These are phyloP conservation scores for Nicotiana benthamiana DNA, from an alignment of 257 asterid genomes.

Conservation along the genomic window DNA sequence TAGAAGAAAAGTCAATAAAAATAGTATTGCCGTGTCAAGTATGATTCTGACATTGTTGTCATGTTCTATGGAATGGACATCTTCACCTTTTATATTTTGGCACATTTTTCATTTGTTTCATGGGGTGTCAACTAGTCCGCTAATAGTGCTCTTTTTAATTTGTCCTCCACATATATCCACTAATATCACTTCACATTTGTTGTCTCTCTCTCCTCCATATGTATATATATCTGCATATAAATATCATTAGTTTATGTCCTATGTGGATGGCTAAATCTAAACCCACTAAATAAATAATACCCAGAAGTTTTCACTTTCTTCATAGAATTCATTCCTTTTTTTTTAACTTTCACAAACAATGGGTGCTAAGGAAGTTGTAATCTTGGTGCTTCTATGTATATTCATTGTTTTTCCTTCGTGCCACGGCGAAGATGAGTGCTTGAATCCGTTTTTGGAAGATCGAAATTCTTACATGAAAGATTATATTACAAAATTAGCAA, in stretches of 20 bases:
- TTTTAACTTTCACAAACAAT: not conserved
- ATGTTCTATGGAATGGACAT: not conserved
- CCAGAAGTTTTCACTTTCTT: not conserved
- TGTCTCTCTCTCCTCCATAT: not conserved
- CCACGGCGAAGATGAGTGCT: not conserved
- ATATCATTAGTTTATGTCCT: not conserved
- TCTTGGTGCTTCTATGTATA: not conserved
- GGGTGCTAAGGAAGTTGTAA: not conserved
- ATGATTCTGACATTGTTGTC: not conserved
- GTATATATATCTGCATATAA: too few species aligned
- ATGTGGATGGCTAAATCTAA: not conserved
- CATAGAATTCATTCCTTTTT: not conserved
- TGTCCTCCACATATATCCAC: not conserved
- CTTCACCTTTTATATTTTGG: not conserved
- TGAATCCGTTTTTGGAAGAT: not conserved
- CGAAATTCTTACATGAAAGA: not conserved
- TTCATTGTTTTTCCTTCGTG: not conserved
- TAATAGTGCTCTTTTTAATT: not conserved
- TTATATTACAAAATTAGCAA: conserved; percentile 15
- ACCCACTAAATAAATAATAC: not conserved
- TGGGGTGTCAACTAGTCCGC: not conserved
- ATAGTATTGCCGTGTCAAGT: not conserved
- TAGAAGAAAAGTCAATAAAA: not conserved
- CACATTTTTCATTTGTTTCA: not conserved
- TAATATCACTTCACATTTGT: not conserved